These are phyloP conservation scores for Fusarium sp. DNA, from an alignment of 2,329 filamentous ascomycete species.

Conservation along the genomic window DNA sequence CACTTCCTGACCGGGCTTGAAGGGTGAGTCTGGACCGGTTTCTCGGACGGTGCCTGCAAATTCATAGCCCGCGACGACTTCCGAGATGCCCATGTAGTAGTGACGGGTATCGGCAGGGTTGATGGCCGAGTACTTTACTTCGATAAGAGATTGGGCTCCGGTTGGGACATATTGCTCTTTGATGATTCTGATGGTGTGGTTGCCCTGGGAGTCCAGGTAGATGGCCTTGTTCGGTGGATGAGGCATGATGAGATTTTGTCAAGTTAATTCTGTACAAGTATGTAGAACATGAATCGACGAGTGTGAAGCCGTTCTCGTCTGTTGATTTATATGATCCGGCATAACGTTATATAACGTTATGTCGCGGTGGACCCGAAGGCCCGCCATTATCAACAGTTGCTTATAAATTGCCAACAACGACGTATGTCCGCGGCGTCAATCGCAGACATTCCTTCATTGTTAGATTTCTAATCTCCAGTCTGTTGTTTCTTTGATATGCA, in stretches of 20 bases:
- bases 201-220: background rate
- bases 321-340: background rate
- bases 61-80: constrained; percentile 20
- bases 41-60: constrained; percentile 5
- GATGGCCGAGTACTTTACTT: constrained; percentile 30
- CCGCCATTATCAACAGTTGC: background rate
- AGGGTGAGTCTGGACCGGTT: background rate
- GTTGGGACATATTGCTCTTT: background rate
- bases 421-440: background rate
- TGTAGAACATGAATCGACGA: background rate
- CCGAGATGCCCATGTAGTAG: constrained; percentile 6
- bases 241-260: background rate
- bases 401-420: background rate
- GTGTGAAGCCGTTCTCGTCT: background rate
- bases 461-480: background rate
- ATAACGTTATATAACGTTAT: background rate
- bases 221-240: background rate
- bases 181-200: background rate
- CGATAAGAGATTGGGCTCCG: constrained; percentile 5
- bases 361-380: background rate
- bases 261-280: background rate
- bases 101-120: constrained; percentile 28
- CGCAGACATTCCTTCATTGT: background rate
- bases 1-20: constrained; percentile 6
- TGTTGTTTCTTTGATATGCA: no score